phyloP scores from a whole-genome alignment of 176 grass and related monocot species.

The Bothriochloa decipiens region DNA sequence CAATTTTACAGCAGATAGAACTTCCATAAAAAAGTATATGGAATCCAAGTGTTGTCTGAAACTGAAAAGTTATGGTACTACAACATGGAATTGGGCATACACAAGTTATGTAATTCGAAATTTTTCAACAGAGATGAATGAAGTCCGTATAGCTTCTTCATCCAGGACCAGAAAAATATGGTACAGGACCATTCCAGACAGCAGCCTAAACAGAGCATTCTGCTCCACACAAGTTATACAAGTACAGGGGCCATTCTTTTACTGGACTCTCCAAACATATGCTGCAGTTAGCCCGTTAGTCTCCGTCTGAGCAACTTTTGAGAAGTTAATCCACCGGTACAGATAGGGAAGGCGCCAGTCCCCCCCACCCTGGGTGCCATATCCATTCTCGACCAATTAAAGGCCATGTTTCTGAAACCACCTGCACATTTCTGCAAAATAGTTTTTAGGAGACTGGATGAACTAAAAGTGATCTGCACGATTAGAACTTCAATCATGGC shows the following conservation, averaged over 20 bases:
- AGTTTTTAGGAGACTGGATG: not conserved
- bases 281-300: not conserved
- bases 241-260: not conserved
- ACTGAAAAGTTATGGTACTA: not conserved
- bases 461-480: not conserved
- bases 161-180: not conserved
- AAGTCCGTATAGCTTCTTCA: not conserved
- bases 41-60: not conserved
- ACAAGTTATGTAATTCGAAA: not conserved
- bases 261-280: not conserved
- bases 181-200: not conserved
- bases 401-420: not conserved
- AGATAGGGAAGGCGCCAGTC: not conserved
- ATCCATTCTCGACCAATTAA: not conserved
- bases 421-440: not conserved
- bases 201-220: not conserved
- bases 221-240: not conserved
- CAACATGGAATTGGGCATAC: not conserved
- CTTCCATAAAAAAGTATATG: not conserved
- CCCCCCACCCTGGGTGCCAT: not conserved
- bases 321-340: not conserved
- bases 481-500: not conserved
- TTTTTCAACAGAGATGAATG: not conserved
- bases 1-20: not conserved
- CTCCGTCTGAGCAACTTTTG: not conserved